phyloP scores from a whole-genome alignment of 78 protist genomes.

The Dictyostelium firmibasis region DNA sequence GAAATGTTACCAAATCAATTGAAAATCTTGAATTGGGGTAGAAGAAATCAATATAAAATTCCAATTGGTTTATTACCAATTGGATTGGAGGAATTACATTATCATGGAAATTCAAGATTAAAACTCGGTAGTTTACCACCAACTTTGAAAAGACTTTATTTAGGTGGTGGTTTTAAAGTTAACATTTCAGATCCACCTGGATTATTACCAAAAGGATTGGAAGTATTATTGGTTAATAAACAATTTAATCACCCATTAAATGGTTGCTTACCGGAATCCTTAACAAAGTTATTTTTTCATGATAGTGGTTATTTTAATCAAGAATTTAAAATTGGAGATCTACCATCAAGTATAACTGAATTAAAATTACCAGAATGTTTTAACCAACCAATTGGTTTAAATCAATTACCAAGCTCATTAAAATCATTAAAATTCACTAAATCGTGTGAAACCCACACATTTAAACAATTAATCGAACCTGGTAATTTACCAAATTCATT shows the following conservation, averaged over 20 bases:
- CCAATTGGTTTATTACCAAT: not conserved
- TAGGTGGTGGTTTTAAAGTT: not conserved
- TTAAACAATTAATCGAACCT: not conserved
- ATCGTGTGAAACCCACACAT: not conserved
- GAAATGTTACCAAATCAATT: not conserved
- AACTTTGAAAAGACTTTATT: not conserved
- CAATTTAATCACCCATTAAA: not conserved
- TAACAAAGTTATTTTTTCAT: not conserved
- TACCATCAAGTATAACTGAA: not conserved
- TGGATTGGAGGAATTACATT: not conserved
- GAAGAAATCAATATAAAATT: not conserved
- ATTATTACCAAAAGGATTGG: not conserved
- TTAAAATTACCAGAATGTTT: not conserved
- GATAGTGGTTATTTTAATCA: not conserved
- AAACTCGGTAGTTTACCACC: not conserved
- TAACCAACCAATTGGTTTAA: not conserved
- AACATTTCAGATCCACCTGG: not conserved
- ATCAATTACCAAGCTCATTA: not conserved
- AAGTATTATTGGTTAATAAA: not conserved
- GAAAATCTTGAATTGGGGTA: not conserved
- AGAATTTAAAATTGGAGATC: not conserved
- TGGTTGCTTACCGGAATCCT: not conserved
- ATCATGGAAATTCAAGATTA: not conserved
- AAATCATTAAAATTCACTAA: not conserved
- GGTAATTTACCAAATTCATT: not conserved